Base-by-base conservation (phyloP, 1,139 yeast genomes). In the Yamadazyma diddensiae region DNA sequence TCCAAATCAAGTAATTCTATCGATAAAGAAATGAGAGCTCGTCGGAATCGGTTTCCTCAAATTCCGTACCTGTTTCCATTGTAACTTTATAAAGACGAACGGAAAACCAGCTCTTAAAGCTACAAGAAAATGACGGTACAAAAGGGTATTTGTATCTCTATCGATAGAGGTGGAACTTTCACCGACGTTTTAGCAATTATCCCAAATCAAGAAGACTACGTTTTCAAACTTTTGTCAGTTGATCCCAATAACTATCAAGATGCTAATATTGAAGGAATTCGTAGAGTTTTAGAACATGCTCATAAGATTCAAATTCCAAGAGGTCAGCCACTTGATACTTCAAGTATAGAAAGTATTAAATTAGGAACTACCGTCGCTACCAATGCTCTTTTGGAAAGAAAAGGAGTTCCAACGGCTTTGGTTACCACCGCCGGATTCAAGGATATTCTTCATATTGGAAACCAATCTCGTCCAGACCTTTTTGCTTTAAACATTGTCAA, bases 311-410 rank as follows among this genome's bases (percentile, higher is more conserved):
- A 32, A 12, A 49, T 49, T 23, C 49, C 49, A 3, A 39, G 52
- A 29, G 42, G 39, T 7, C 29, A 27, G 8, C 42, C 38, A 13
- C 39, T 49, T 15, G 57, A 50, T 24, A 64, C 65, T 15, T 47
- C 65, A 15, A 58, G 58, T 26, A 50, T 57, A 12, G 40, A 45
- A 60, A 70, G 78, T 31, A 73, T 83, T 26, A 65, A 88, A 38
- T 75, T 83, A 76, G 94, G 94, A 10, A 83, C 94, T 2, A 83
- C 94, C 0, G 83, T 83, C 12, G 94, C 94, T 1, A 83, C 92
- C 1, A 77, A 77, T 50, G 88, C 92, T 3, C 62, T 83, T 15
- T 59, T 79, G 35, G 86, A 79, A 45, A 65, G 86, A 36, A 78
- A 79, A 45, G 86, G 86, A 31, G 80, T 77, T 32, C 55, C 76